Conservation (phyloP, 495 filamentous ascomycete species). For the Physcia stellaris region DNA sequence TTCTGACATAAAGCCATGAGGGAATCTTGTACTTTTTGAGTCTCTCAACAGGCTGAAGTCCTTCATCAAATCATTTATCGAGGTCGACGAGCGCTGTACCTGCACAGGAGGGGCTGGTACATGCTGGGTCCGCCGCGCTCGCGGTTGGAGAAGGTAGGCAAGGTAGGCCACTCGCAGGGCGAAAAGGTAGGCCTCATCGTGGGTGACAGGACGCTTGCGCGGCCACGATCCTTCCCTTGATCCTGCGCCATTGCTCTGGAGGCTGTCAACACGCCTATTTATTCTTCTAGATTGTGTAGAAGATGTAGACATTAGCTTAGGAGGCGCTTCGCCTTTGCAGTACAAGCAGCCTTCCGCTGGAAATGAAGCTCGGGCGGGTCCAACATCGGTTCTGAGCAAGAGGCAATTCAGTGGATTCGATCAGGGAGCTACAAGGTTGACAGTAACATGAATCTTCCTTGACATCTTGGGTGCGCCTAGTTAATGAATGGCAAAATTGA, state of each 20-base stretch:
- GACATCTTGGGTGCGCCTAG: too few species aligned
- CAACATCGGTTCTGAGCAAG: too few species aligned
- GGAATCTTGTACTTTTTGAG: conserved; percentile 66
- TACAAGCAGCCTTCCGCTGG: too few species aligned
- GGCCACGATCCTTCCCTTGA: conserved; percentile 38
- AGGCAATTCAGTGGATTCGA: too few species aligned
- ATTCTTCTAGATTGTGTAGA: conserved; percentile 39
- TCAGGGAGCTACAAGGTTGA: too few species aligned
- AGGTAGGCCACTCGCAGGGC: conserved; percentile 88
- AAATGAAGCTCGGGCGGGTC: too few species aligned
- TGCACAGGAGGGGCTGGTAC: conserved; percentile 47
- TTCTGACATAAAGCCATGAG: conserved; percentile 59
- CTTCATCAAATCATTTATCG: conserved; percentile 55
- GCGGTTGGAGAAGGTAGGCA: conserved; percentile 82
- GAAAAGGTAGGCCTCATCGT: conserved; percentile 73
- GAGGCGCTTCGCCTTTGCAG: too few species aligned
- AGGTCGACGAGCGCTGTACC: conserved; percentile 53
- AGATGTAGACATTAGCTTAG: conserved; percentile 43
- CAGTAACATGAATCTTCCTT: too few species aligned
- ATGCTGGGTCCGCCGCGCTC: conserved; percentile 75
- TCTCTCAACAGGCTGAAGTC: conserved; percentile 64
- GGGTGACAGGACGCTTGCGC: conserved; percentile 34
- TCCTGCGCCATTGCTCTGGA: conserved; percentile 39
- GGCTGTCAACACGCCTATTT: conserved; percentile 41
- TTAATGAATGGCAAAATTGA: too few species aligned